Base-by-base conservation (phyloP, 208 protist genomes). In the Blastocrithidia nonstop region DNA sequence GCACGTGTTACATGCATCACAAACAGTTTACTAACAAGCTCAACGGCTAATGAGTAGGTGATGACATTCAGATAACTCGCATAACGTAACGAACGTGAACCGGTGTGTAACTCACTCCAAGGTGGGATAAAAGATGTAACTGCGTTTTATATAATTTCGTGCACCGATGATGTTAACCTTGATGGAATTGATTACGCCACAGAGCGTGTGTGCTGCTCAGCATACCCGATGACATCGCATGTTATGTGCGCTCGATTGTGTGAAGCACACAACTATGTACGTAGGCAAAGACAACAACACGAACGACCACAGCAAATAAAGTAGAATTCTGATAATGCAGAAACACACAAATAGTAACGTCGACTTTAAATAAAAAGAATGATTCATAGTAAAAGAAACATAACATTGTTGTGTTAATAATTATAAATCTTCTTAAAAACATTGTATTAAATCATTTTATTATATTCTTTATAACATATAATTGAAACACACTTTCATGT, bases 161-260 rank as follows among this genome's bases (percentile, higher is more conserved):
- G 83, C 67, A 81, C 78, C 6, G 83, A 93, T 15, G 78, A 93
- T 28, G 51, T 59, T 37, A 63, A 70, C 35, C 36, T 88, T 15
- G 71, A 86, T 21, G 82, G 73, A 0, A 54, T 88, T 6, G 76
- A 91, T 47, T 91, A 88, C 50, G 54, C 88, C 27, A 83, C 82
- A 5, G 59, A 70, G 28, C 50, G 60, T 31, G 70, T 71, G 37
- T 87, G 74, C 49, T 48, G 85, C 25, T 85, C 69, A 5, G 74
- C 71, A 21, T 88, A 83, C 55, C 82, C 82, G 37, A 66, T 64
- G 45, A 68, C 76, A 33, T 54, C 77, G 22, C 77, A 87, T 43
- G 82, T 91, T 27, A 66, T 72, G 60, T 86, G 82, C 27, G 59
- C 77, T 19, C 66, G 82, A 4, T 49, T 91, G 9, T 82, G 76